Evolutionary conservation across 208 protist species (phyloP), one percentile per base, ranked within the genome.

Genomic region (Porcisia hertigi): DNA sequence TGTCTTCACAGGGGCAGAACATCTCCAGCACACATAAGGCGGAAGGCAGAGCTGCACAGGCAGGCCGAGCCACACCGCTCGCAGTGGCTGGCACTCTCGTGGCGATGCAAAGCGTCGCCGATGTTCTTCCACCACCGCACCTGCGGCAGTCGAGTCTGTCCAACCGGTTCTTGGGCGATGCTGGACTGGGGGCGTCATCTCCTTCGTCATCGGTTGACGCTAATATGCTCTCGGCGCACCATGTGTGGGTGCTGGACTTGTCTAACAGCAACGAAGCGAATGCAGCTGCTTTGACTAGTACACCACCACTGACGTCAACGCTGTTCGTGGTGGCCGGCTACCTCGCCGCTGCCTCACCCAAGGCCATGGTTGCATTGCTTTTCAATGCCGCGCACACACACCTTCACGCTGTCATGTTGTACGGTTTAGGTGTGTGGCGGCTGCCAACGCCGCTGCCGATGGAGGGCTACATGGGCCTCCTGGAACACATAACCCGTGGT

Each of bases 271-370:
- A 16, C 1, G 66, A 53, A 7, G 66, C 8, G 47, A 57, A 20
- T 20, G 25, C 25, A 12, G n/a, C n/a, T 23, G 12, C 47, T n/a
- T 57, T 45, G 25, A 14, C 45, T 20, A 58, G 11, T 34, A 25
- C 64, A 39, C 71, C 73, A 2, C 86, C 83, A n/a, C 71, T 78
- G 12, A 36, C 76, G 72, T 76, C 69, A 49, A 55, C 78, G 25
- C 62, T 92, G 18, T 78, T 93, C 69, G 72, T 89, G 8, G 69
- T 95, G 0, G 91, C 91, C 20, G 91, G 91, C 11, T 95, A 93
- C 72, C 71, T 93, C 16, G 81, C 81, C 12, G 83, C 87, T 34
- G 76, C 91, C 58, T 88, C 91, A 1, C 59, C 76, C 1, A 80
- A 85, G 45, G 86, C 82, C 65, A 75, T 83, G 39, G 73, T 80